Evolutionary conservation across 2,329 filamentous ascomycete species (phyloP), one percentile per base, ranked within the genome.

Genomic region (Coniochaeta sp.): DNA sequence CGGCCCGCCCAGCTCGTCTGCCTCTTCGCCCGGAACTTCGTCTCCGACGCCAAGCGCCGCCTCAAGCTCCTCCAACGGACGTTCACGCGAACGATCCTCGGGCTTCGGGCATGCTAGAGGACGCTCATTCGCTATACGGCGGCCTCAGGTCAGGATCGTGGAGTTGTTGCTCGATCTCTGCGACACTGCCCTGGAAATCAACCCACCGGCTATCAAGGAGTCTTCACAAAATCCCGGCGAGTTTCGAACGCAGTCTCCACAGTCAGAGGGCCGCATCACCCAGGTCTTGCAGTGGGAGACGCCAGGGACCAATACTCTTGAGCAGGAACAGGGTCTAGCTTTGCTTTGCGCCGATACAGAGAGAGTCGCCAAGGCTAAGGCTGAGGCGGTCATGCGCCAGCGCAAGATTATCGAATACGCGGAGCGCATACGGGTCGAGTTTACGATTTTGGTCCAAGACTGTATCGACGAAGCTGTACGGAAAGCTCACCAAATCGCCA

Each of bases 271-370:
- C 50, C 88, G 93, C 34, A 96, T 98, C 67, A 90, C 90, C 1
- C 95, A 99, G 73, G 93, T 99, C 6, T 74, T 96, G 66, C 92
- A 97, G 71, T 99, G 96, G 95, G 92, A 96, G 69, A 96, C 93
- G 6, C 95, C 95, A 0, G 93, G 91, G 67, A 89, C 89, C 57
- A 93, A 93, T 68, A 95, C 92, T 0, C 76, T 96, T 17, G 95
- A 99, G 64, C 92, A 97, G 71, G 93, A 98, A 71, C 90, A 96
- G 69, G 95, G 95, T 0, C 78, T 99, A 26, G 89, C 91, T 40
- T 74, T 92, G 28, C 78, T 99, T n/a, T 96, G 92, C 71, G 84
- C 90, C 16, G 95, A 99, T 70, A 98, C 93, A 0, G 91, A 95
- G 71, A 87, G 84, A 68, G 84, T 91, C 43, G 90, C 93, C 28